These are phyloP conservation scores for Lactarius indigo DNA, from an alignment of 768 basidiomycete genomes.

Conservation along the genomic window DNA sequence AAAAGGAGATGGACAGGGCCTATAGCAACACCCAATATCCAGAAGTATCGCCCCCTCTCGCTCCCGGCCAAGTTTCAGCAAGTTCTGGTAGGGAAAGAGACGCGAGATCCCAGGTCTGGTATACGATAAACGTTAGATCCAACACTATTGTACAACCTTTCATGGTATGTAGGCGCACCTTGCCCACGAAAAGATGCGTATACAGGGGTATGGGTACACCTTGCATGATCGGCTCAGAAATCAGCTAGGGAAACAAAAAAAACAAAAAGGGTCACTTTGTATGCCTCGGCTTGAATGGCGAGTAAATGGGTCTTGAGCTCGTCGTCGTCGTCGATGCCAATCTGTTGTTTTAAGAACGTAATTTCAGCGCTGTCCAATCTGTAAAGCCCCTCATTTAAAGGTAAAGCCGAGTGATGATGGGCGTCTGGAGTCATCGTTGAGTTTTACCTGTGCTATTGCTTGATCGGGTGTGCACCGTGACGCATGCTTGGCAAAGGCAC, in stretches of 20 bases:
- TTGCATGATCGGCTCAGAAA: conserved; percentile 6
- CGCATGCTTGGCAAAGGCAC: background rate
- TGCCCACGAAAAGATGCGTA: conserved; percentile 29
- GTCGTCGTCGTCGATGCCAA: conserved; percentile 32
- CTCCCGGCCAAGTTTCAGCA: conserved; percentile 38
- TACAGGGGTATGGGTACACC: conserved; percentile 35
- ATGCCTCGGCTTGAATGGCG: conserved; percentile 31
- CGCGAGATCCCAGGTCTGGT: conserved; percentile 29
- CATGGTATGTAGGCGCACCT: conserved; percentile 16
- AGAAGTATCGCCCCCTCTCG: conserved; percentile 39
- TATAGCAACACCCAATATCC: conserved; percentile 47
- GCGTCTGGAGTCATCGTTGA: background rate
- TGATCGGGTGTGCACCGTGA: background rate
- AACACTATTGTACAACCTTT: background rate
- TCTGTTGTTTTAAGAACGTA: conserved; percentile 27
- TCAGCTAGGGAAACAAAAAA: background rate
- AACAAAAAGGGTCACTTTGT: conserved; percentile 28
- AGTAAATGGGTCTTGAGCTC: conserved; percentile 34
- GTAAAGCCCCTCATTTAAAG: conserved; percentile 15
- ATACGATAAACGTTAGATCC: background rate
- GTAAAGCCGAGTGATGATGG: background rate
- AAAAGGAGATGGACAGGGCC: conserved; percentile 18
- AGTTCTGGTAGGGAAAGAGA: conserved; percentile 28
- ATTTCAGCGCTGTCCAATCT: conserved; percentile 18
- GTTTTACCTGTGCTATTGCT: background rate